These are phyloP conservation scores for Yamadazyma conglobata DNA, from an alignment of 1,139 yeast species.

Conservation along the genomic window DNA sequence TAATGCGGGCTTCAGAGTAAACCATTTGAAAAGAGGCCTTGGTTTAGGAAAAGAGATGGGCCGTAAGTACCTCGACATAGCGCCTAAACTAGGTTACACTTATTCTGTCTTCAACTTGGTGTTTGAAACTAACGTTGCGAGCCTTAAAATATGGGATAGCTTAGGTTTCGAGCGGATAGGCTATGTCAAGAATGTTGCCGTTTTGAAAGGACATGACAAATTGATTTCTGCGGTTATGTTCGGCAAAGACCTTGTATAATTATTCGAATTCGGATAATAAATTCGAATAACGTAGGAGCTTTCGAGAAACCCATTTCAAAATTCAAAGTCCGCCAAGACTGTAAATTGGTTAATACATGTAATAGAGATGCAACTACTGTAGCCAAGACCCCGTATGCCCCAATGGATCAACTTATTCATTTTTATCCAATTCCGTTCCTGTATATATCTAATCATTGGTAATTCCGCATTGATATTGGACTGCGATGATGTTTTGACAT, in stretches of 20 bases:
- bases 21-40: constrained; percentile 50
- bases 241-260: constrained; percentile 61
- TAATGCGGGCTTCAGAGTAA: constrained; percentile 76
- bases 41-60: constrained; percentile 66
- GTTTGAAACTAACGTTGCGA: constrained; percentile 67
- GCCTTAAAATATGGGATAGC: constrained; percentile 68
- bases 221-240: constrained; percentile 66
- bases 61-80: constrained; percentile 55
- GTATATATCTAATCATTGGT: not conserved
- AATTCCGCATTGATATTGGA: not conserved
- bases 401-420: too few relatives aligned
- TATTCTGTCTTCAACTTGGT: constrained; percentile 83
- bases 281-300: too few relatives aligned
- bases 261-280: too few relatives aligned
- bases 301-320: too few relatives aligned
- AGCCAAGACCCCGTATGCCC: too few relatives aligned
- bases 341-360: too few relatives aligned
- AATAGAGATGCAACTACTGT: too few relatives aligned
- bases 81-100: constrained; percentile 67
- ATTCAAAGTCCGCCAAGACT: too few relatives aligned
- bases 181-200: constrained; percentile 60
- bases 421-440: too few relatives aligned
- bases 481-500: not conserved
- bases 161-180: constrained; percentile 77
- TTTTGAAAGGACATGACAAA: constrained; percentile 55